Base-by-base conservation (phyloP, 371 early-diverging fungal genomes). In the Mortierella sp. region DNA sequence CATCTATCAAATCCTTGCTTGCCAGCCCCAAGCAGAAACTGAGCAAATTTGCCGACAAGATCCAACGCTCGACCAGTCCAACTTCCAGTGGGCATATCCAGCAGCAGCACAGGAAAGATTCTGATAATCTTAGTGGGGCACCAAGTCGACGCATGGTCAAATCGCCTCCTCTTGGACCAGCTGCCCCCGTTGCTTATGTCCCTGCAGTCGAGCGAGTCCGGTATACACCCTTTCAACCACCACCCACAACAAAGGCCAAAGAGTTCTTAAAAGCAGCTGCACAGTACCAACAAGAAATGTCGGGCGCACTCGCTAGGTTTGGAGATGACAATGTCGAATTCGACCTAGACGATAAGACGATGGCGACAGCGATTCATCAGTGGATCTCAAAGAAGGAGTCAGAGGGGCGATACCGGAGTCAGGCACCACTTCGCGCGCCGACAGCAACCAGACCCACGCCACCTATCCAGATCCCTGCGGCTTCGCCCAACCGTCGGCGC, bases 201-300 rank as follows among this genome's bases (percentile, higher is more conserved):
- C 90, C 91, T 41, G 91, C 91, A n/a, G 83, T 88, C 1, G 90
- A 90, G 72, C 88, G 91, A 77, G 83, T 89, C 1, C 81, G 88
- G 27, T 89, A 89, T 46, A 84, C 88, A 24, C 83, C 89, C 11
- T 89, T 89, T 63, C 80, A 83, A 51, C 83, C 89, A 7, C 89
- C 87, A 8, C 87, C 87, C 21, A 86, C 87, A 24, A 79, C 82
- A n/a, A 86, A 86, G 41, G 87, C 87, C 1, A 82, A 86, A 8
- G 87, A 86, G 58, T 86, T 86, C 5, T 32, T 86, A 32, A 79
- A 86, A 35, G 87, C 87, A 0, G 87, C 87, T 11, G 82, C 82
- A 3, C 74, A 75, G 49, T 86, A 82, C 35, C 87, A 86, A 48
- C 82, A 86, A 27, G 77, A 86, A 24, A 79, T 82, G 78, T 75